These are phyloP conservation scores for Gossypium thurberi DNA, from an alignment of 345 rosid genomes.

Conservation along the genomic window DNA sequence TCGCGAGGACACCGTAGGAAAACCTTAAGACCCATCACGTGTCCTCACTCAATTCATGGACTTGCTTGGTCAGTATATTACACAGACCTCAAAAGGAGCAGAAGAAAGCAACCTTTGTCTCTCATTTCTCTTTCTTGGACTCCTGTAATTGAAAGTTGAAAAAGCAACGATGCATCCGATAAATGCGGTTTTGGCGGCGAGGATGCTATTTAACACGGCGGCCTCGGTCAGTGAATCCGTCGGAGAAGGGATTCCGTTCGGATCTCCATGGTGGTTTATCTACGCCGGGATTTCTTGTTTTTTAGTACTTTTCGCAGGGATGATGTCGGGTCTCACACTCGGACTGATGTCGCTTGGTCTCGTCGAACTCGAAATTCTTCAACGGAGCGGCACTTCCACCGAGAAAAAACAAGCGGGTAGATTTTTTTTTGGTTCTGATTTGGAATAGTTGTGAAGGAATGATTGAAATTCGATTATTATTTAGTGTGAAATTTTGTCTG, in stretches of 20 bases:
- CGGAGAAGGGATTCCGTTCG: slow-evolving; percentile 45
- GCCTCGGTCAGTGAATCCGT: slow-evolving; percentile 7
- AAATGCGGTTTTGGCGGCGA: slow-evolving; percentile 55
- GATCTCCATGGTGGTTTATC: slow-evolving; percentile 48
- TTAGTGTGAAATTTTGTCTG: background rate
- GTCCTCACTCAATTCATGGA: background rate
- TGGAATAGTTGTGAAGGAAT: background rate
- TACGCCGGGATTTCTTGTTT: slow-evolving; percentile 73
- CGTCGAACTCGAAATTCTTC: slow-evolving; percentile 93
- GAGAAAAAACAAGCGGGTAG: slow-evolving; percentile 95
- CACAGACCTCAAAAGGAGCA: background rate
- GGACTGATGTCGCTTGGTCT: slow-evolving; percentile 98
- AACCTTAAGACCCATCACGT: background rate
- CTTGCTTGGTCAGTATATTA: background rate
- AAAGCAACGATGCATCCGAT: slow-evolving; percentile 45
- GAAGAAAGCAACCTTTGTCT: background rate
- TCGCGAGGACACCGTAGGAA: background rate
- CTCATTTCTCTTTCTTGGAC: background rate
- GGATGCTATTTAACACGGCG: slow-evolving; percentile 34
- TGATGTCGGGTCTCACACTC: slow-evolving; percentile 93
- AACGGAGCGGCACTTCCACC: slow-evolving; percentile 71
- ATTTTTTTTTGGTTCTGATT: background rate
- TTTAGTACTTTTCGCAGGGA: slow-evolving; percentile 90
- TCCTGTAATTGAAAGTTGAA: background rate
- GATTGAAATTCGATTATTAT: background rate